Percentiles rank a stretch among this genome's conserved stretches.
Evolutionary conservation across 768 basidiomycete genomes (phyloP).

Genomic region (Tubosaeta sp.): DNA sequence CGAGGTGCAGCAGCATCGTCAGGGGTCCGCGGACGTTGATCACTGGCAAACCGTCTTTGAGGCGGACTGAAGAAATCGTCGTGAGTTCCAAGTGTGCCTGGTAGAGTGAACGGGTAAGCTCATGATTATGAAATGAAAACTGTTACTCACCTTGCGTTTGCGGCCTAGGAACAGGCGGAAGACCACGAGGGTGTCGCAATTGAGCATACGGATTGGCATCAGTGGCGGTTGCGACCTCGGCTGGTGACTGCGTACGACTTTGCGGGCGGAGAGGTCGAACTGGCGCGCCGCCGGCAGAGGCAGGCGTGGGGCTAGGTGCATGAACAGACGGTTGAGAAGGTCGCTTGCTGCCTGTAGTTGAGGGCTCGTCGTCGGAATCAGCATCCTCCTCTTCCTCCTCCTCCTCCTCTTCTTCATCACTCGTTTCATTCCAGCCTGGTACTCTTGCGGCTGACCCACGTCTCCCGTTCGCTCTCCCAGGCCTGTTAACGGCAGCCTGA

Average conservation of each 20-base stretch:
- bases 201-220: conserved; percentile 42
- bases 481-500: conserved; percentile 71
- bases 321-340: conserved; percentile 22
- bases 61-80: conserved; percentile 38
- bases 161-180: conserved; percentile 60
- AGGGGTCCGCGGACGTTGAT: conserved; percentile 54
- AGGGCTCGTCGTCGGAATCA: conserved; percentile 55
- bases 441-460: conserved; percentile 38
- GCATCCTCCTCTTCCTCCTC: conserved; percentile 77
- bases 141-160: conserved; percentile 40
- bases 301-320: conserved; percentile 16
- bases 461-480: conserved; percentile 52
- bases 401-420: conserved; percentile 77
- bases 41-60: conserved; percentile 49
- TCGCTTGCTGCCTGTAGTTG: conserved; percentile 30
- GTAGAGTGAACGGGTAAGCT: conserved; percentile 4
- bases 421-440: conserved; percentile 61
- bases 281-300: conserved; percentile 16
- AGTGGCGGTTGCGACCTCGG: conserved; percentile 27
- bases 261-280: conserved; percentile 28
- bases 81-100: conserved; percentile 35
- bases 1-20: conserved; percentile 54
- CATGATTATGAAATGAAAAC: neutral
- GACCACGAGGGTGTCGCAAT: conserved; percentile 53
- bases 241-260: conserved; percentile 30